A percentile compares a stretch with the other conserved stretches of the same genome.
phyloP scores from a whole-genome alignment of 495 filamentous ascomycete species.

The Aspergillus diversus region DNA sequence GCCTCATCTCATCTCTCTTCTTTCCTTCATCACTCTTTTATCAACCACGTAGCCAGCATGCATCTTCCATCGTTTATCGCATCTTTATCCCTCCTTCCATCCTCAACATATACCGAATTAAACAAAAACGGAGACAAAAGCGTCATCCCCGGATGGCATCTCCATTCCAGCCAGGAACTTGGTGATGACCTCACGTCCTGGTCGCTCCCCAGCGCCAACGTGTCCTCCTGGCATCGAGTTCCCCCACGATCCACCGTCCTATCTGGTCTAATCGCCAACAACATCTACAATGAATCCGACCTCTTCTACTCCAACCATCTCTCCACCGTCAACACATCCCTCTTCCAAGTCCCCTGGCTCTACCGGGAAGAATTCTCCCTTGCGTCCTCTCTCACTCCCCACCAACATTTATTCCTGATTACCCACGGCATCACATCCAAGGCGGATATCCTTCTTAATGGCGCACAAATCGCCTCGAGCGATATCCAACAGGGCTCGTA shows the following conservation, averaged over 20 bases:
- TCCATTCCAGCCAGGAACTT: conserved; percentile 51
- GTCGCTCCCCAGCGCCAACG: conserved; percentile 51
- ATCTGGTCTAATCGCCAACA: conserved; percentile 57
- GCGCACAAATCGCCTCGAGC: conserved; percentile 51
- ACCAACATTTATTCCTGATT: conserved; percentile 53
- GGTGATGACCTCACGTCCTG: conserved; percentile 41
- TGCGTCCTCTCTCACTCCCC: conserved; percentile 25
- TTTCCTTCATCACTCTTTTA: neutral
- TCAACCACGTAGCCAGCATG: conserved; percentile 1
- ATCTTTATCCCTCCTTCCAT: neutral
- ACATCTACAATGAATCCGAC: conserved; percentile 56
- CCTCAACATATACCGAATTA: neutral
- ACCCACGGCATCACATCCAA: conserved; percentile 64
- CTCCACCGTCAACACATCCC: conserved; percentile 39
- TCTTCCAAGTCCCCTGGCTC: conserved; percentile 61
- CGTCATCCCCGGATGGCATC: conserved; percentile 57
- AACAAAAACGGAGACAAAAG: conserved; percentile 38
- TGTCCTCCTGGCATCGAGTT: conserved; percentile 57
- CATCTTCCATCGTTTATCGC: neutral
- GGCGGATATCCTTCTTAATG: conserved; percentile 66
- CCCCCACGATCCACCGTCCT: conserved; percentile 58
- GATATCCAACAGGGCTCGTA: conserved; percentile 60
- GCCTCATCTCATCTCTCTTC: neutral
- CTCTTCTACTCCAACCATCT: conserved; percentile 64
- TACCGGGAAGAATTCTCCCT: conserved; percentile 62